Conservation (phyloP, 2,329 filamentous ascomycete species). For the Mariannaea sp. region DNA sequence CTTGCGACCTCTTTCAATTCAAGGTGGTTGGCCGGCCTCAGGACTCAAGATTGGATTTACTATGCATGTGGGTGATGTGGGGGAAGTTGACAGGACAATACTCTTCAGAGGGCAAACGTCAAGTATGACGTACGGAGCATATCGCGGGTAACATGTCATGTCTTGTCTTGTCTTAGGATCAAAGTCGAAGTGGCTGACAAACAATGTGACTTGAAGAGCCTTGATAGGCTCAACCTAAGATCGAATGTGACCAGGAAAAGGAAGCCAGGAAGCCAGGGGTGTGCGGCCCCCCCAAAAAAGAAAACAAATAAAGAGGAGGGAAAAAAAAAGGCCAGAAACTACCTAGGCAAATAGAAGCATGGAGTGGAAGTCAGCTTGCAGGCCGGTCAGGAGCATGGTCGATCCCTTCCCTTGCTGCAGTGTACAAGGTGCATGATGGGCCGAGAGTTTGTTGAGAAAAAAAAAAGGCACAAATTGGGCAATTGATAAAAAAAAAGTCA, state of each 20-base stretch:
- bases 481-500: slow-evolving; percentile 20
- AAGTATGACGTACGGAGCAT: slow-evolving; percentile 17
- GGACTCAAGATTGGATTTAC: slow-evolving; percentile 23
- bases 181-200: slow-evolving; percentile 30
- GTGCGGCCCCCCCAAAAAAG: slow-evolving; percentile 1
- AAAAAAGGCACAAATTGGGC: slow-evolving; percentile 16
- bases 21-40: slow-evolving; percentile 27
- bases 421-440: slow-evolving; percentile 15
- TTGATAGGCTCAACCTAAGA: slow-evolving; percentile 7
- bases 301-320: neutral
- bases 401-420: slow-evolving; percentile 19
- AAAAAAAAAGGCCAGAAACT: neutral
- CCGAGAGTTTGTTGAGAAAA: slow-evolving; percentile 31
- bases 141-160: slow-evolving; percentile 1
- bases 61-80: slow-evolving; percentile 18
- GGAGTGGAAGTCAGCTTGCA: slow-evolving; percentile 8
- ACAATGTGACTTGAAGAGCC: slow-evolving; percentile 21
- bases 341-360: neutral
- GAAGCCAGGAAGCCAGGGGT: neutral
- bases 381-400: slow-evolving; percentile 7
- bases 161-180: slow-evolving; percentile 6
- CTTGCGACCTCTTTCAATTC: slow-evolving; percentile 1
- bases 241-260: neutral
- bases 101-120: slow-evolving; percentile 14
- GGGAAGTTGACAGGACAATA: slow-evolving; percentile 8